Percentiles rank a stretch among this genome's conserved stretches.
These are phyloP conservation scores for Trypanosoma scelopori DNA, from an alignment of 208 protist species.

Conservation along the genomic window DNA sequence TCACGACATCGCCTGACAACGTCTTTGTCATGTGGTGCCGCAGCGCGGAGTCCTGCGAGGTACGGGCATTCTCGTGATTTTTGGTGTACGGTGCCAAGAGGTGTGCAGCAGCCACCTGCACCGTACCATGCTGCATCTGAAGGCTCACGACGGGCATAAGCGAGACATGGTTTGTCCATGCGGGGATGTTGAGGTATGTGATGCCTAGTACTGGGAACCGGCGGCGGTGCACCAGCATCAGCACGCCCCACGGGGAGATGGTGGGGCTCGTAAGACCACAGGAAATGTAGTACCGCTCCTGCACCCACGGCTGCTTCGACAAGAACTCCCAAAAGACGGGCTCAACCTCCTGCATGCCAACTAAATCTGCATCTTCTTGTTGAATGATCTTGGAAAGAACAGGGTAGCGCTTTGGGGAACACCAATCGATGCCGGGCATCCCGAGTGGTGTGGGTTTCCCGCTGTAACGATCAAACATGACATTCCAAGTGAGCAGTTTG, in stretches of 20 bases:
- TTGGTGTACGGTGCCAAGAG: conserved; percentile 84
- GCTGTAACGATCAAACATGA: conserved; percentile 92
- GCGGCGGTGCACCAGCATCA: conserved; percentile 71
- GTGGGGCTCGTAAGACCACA: conserved; percentile 50
- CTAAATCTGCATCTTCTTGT: conserved; percentile 80
- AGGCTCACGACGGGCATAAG: conserved; percentile 80
- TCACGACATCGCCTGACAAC: conserved; percentile 53
- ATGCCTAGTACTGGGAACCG: conserved; percentile 47
- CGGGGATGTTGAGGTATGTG: conserved; percentile 80
- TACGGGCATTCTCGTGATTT: conserved; percentile 66
- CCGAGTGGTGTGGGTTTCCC: conserved; percentile 86
- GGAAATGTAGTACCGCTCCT: conserved; percentile 75
- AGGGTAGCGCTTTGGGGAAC: conserved; percentile 82
- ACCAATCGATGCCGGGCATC: conserved; percentile 92
- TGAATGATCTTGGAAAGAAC: conserved; percentile 77
- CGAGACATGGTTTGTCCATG: conserved; percentile 83
- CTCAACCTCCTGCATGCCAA: conserved; percentile 92
- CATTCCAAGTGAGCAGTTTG: conserved; percentile 88
- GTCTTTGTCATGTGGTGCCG: conserved; percentile 54
- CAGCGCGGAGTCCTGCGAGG: conserved; percentile 69
- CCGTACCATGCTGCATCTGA: conserved; percentile 28
- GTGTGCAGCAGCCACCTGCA: conserved; percentile 65
- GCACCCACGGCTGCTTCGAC: conserved; percentile 65
- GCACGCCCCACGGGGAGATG: conserved; percentile 79
- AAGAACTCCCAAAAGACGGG: conserved; percentile 72